Evolutionary conservation across 257 asterid genomes (phyloP).

Genomic region (Eucommia ulmoides): DNA sequence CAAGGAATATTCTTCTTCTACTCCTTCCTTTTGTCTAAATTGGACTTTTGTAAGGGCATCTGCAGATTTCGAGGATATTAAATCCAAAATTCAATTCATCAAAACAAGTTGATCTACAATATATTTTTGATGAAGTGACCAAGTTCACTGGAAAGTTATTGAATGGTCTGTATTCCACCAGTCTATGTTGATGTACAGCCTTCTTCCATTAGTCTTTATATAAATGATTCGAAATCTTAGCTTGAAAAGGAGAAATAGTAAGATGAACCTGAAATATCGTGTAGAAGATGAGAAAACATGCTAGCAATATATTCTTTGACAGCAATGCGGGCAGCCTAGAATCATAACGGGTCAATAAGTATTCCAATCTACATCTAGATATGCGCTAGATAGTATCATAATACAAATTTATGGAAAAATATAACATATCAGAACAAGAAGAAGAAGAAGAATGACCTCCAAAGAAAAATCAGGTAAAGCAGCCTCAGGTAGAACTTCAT

Average conservation of each 20-base stretch:
- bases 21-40: slow-evolving; percentile 43
- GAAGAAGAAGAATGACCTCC: slow-evolving; percentile 36
- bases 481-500: slow-evolving; percentile 90
- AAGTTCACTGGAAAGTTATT: too few species aligned
- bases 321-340: slow-evolving; percentile 67
- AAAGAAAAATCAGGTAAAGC: slow-evolving; percentile 47
- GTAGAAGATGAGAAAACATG: slow-evolving; percentile 51
- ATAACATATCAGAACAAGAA: slow-evolving; percentile 8
- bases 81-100: too few species aligned
- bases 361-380: not conserved
- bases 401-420: slow-evolving; percentile 8
- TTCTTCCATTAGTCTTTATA: too few species aligned
- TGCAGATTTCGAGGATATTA: slow-evolving; percentile 25
- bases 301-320: slow-evolving; percentile 54
- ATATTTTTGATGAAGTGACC: too few species aligned
- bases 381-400: too few species aligned
- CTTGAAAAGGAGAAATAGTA: slow-evolving; percentile 4
- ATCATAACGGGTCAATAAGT: not conserved
- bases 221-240: too few species aligned
- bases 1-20: slow-evolving; percentile 37
- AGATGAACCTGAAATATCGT: slow-evolving; percentile 64
- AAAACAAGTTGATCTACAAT: too few species aligned
- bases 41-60: slow-evolving; percentile 52
- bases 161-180: too few species aligned
- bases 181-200: too few species aligned